phyloP scores from a whole-genome alignment of 441 rosid genomes.

The Pelargonium australe region DNA sequence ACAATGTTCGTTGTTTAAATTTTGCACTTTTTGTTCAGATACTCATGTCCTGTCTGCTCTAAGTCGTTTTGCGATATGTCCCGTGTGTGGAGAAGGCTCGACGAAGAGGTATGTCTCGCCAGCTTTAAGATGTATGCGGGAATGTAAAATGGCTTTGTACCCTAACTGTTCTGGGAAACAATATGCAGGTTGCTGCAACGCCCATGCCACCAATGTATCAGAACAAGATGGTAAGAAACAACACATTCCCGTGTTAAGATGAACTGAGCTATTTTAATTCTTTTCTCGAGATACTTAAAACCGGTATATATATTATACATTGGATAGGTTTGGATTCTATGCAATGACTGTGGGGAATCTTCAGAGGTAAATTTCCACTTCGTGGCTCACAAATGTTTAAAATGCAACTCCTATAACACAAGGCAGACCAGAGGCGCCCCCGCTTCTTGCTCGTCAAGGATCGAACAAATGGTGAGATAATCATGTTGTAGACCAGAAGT shows the following conservation, averaged over 20 bases:
- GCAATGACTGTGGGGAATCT: conserved; percentile 36
- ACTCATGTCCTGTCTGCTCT: conserved; percentile 80
- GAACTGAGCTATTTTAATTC: not conserved
- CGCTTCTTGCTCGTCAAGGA: conserved; percentile 32
- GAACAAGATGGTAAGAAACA: conserved; percentile 29
- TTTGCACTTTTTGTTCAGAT: conserved; percentile 37
- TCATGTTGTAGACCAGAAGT: not conserved
- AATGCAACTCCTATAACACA: conserved; percentile 39
- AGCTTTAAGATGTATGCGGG: no score
- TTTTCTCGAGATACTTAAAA: not conserved
- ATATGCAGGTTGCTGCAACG: conserved; percentile 32
- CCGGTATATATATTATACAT: not conserved
- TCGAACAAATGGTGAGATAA: conserved; percentile 27
- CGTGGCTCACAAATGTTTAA: conserved; percentile 32
- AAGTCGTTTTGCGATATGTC: conserved; percentile 75
- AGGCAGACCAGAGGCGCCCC: conserved; percentile 29
- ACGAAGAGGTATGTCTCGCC: conserved; percentile 46
- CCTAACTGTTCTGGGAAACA: not conserved
- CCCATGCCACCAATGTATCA: conserved; percentile 33
- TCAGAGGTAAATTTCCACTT: conserved; percentile 32
- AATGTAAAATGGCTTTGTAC: no score
- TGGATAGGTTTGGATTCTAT: conserved; percentile 39
- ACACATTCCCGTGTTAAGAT: not conserved
- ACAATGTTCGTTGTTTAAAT: not conserved
- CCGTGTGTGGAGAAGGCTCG: conserved; percentile 54